Evolutionary conservation across 1,139 yeast species (phyloP).

Genomic region (Lodderomyces pseudojiufengensis): DNA sequence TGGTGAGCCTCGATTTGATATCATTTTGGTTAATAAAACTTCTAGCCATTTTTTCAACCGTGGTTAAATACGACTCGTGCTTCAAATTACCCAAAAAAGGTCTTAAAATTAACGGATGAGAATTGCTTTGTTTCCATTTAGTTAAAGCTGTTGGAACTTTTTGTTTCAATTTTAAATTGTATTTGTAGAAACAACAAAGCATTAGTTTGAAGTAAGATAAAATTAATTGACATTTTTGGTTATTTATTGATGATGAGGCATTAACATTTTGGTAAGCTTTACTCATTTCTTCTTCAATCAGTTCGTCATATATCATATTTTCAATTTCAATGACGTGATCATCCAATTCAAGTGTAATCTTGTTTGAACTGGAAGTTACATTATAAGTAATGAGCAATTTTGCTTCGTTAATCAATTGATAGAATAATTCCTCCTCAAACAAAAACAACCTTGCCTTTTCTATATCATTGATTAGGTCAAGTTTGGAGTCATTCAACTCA

Average conservation of each 20-base stretch:
- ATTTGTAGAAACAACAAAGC: conserved; percentile 57
- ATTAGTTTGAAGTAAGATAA: conserved; percentile 52
- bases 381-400: conserved; percentile 66
- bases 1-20: conserved; percentile 17
- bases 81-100: conserved; percentile 69
- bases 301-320: conserved; percentile 49
- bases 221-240: conserved; percentile 50
- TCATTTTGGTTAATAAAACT: conserved; percentile 21
- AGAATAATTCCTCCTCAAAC: conserved; percentile 81
- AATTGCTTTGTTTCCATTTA: conserved; percentile 47
- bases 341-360: conserved; percentile 62
- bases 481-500: conserved; percentile 16
- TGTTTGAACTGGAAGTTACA: conserved; percentile 63
- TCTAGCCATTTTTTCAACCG: conserved; percentile 41
- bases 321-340: conserved; percentile 73
- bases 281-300: conserved; percentile 35
- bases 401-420: conserved; percentile 74
- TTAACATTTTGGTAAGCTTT: conserved; percentile 26
- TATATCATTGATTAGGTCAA: conserved; percentile 44
- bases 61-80: conserved; percentile 51
- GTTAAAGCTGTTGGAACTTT: conserved; percentile 47
- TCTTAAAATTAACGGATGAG: conserved; percentile 52
- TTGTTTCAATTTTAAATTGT: conserved; percentile 46
- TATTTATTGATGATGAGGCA: conserved; percentile 29
- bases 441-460: conserved; percentile 63